Conservation (phyloP, 2,329 filamentous ascomycete species). For the Diaporthe sp. region DNA sequence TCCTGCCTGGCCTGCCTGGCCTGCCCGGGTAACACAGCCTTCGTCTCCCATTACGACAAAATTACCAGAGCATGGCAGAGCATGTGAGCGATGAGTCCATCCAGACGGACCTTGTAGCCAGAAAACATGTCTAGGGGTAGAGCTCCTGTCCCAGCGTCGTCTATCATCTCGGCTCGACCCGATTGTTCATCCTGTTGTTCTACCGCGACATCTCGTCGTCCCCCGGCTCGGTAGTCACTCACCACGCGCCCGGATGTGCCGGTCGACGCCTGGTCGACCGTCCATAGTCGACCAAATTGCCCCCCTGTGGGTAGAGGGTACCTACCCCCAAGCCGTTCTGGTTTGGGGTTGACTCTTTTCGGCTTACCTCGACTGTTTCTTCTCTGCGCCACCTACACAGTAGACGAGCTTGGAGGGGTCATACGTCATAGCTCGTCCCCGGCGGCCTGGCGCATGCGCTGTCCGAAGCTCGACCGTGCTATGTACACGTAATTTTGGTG, state of each 20-base stretch:
- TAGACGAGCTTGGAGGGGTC: not conserved
- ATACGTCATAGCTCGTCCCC: slow-evolving; percentile 4
- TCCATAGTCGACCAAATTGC: too few species aligned
- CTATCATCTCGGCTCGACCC: too few species aligned
- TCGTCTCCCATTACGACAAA: not conserved
- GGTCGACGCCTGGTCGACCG: too few species aligned
- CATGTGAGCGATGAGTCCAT: not conserved
- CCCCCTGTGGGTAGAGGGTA: too few species aligned
- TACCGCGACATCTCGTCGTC: not conserved
- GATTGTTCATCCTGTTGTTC: too few species aligned
- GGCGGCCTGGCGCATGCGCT: not conserved
- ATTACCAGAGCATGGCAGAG: not conserved
- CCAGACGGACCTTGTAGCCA: not conserved
- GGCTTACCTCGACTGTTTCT: not conserved
- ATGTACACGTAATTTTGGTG: not conserved
- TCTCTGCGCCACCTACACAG: not conserved
- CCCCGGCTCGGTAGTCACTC: too few species aligned
- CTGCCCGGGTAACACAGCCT: not conserved
- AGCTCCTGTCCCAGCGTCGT: too few species aligned
- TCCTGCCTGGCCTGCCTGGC: too few species aligned
- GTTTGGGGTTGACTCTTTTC: not conserved
- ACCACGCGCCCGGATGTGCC: too few species aligned
- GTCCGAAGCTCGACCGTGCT: not conserved
- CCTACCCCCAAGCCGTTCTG: not conserved
- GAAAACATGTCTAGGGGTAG: too few species aligned